Evolutionary conservation across 495 filamentous ascomycete genomes (phyloP), one percentile per base, ranked within the genome.

Genomic region (Delitschia confertaspora): DNA sequence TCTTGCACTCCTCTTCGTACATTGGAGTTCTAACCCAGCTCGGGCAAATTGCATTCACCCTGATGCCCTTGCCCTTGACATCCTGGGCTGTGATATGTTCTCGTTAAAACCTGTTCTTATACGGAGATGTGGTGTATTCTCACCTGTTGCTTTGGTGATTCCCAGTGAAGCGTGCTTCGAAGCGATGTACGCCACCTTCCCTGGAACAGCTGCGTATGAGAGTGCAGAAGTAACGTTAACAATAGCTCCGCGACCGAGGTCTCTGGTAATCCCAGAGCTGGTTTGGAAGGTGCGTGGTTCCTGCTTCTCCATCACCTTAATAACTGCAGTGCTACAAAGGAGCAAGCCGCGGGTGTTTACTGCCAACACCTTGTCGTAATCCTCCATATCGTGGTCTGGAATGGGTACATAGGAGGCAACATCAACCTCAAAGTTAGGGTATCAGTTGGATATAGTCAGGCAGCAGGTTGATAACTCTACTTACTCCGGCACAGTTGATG

Each of bases 401-500:
- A 14, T 25, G 19, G 34, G 6, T 9, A 24, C 20, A 13, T 22
- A 23, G 38, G 4, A 6, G 2, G n/a, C 11, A 20, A 1, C 22
- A 21, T 46, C 17, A n/a, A 21, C 18, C 31, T 6, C 13, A 6
- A 5, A 10, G 13, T 33, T 16, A 33, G 31, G 6, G 11, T 33
- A 14, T 5, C 31, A 13, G 31, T 6, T 33, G 6, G 18, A 33
- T 6, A 29, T 29, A n/a, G n/a, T n/a, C 26, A 7, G 7, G 2
- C n/a, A 3, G 20, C 22, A 13, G 13, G 13, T 4, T 4, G 0
- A 4, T 0, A 19, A 22, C 4, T 13, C 11, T 13, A 45, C 42
- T 32, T 17, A 45, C 42, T n/a, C 42, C 42, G 8, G 31, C 42
- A 25, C 42, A 24, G 22, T 45, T 35, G 10, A 38, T 32, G 31